These are phyloP conservation scores for Tirmania nivea DNA, from an alignment of 495 filamentous ascomycete species.

Conservation along the genomic window DNA sequence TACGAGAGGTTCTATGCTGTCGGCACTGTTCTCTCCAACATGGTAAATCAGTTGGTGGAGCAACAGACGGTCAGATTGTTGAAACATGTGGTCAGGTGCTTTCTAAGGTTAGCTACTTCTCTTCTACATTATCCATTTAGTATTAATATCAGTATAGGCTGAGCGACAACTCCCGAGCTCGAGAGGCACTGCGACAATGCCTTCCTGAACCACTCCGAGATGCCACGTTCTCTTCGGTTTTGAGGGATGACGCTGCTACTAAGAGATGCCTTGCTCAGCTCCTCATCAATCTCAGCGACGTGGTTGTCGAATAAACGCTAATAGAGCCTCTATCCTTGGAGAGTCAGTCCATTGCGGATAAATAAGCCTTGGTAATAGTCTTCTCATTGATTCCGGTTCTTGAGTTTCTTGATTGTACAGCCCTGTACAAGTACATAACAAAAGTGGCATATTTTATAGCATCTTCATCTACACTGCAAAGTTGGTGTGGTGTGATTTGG, in stretches of 20 bases:
- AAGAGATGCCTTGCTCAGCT: conserved; percentile 95
- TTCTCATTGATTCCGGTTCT: too few relatives aligned
- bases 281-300: conserved; percentile 82
- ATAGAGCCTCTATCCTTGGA: too few relatives aligned
- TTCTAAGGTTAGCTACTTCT: conserved; percentile 47
- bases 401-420: too few relatives aligned
- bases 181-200: conserved; percentile 88
- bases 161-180: conserved; percentile 86
- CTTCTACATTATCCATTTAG: not conserved
- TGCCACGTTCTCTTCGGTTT: conserved; percentile 86
- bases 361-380: too few relatives aligned
- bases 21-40: conserved; percentile 92
- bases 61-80: conserved; percentile 88
- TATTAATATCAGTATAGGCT: conserved; percentile 32
- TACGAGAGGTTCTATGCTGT: conserved; percentile 99
- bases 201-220: conserved; percentile 91
- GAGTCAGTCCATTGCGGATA: too few relatives aligned
- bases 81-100: conserved; percentile 96
- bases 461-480: too few relatives aligned
- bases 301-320: not conserved
- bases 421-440: too few relatives aligned
- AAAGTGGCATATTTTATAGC: too few relatives aligned
- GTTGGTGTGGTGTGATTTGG: too few relatives aligned
- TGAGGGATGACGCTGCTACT: conserved; percentile 91
- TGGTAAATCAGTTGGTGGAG: conserved; percentile 93